phyloP scores from a whole-genome alignment of 768 basidiomycete genomes.

The Tephrocybe sp. region DNA sequence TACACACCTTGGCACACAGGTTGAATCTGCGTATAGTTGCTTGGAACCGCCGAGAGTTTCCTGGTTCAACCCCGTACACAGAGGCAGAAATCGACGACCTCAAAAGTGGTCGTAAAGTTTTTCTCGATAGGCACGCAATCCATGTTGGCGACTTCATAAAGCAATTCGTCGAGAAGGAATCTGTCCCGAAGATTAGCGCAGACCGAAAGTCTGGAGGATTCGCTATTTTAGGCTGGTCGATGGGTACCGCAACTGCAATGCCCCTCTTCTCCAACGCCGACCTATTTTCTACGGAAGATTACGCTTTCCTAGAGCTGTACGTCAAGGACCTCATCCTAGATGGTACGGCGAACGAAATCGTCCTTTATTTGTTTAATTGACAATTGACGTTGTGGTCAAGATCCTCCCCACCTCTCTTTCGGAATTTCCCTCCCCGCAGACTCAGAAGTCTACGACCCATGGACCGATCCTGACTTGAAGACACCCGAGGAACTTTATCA shows the following conservation, averaged over 20 bases:
- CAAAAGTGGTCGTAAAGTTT: constrained; percentile 21
- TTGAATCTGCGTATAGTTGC: constrained; percentile 28
- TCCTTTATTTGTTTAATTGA: background rate
- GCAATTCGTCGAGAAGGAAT: constrained; percentile 25
- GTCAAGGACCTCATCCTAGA: constrained; percentile 30
- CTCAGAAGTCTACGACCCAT: constrained; percentile 22
- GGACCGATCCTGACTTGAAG: constrained; percentile 19
- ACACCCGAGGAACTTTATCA: constrained; percentile 23
- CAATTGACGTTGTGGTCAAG: constrained; percentile 16
- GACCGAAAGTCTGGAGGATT: constrained; percentile 33
- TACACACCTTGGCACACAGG: constrained; percentile 21
- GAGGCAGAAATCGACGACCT: constrained; percentile 33
- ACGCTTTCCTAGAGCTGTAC: constrained; percentile 27
- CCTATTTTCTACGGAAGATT: constrained; percentile 20
- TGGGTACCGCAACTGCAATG: constrained; percentile 29
- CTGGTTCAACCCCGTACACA: constrained; percentile 31
- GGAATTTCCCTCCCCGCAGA: constrained; percentile 25
- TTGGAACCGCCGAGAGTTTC: constrained; percentile 34
- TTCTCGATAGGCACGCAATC: constrained; percentile 26
- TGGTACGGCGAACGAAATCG: constrained; percentile 22
- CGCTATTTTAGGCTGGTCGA: constrained; percentile 40
- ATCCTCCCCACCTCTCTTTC: constrained; percentile 29
- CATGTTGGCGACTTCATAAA: constrained; percentile 29
- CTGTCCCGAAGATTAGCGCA: constrained; percentile 24
- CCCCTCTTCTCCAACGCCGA: constrained; percentile 27